Conservation (phyloP, 176 grass and related monocot genomes). For the Triticum dicoccoides region DNA sequence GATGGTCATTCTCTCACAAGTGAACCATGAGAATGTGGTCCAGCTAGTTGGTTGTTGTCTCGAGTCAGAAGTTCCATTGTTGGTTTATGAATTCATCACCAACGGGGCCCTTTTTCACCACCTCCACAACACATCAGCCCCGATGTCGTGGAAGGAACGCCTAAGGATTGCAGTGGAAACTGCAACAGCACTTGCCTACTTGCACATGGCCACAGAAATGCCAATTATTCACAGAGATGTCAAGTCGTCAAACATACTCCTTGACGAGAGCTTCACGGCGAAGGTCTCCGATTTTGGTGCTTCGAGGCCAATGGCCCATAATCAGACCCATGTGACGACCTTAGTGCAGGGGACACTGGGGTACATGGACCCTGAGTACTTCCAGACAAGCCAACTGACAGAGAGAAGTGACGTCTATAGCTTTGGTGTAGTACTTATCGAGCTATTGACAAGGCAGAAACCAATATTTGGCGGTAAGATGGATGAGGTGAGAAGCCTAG, state of each 20-base stretch:
- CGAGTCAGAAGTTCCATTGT: neutral
- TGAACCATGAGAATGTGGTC: constrained; percentile 2
- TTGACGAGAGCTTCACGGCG: too few species aligned
- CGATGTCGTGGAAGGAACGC: constrained; percentile 18
- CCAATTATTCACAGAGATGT: constrained; percentile 15
- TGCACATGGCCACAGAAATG: constrained; percentile 24
- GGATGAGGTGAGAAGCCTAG: constrained; percentile 1
- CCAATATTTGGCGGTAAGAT: neutral
- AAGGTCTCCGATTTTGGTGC: neutral
- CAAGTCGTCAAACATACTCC: neutral
- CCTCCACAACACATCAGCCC: constrained; percentile 3
- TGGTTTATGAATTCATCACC: constrained; percentile 9
- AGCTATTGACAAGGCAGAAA: constrained; percentile 1
- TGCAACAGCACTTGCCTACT: constrained; percentile 38
- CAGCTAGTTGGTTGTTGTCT: neutral
- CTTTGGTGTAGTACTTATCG: neutral
- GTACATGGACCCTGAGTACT: constrained; percentile 18
- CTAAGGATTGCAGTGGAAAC: constrained; percentile 40
- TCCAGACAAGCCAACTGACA: neutral
- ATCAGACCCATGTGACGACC: constrained; percentile 9
- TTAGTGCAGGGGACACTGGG: neutral
- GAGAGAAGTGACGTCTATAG: constrained; percentile 8
- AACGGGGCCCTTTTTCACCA: constrained; percentile 4
- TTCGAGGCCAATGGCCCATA: neutral
- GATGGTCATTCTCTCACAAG: constrained; percentile 3